Percentiles rank a stretch among this genome's conserved stretches.
These are phyloP conservation scores for Symmetrospora coprosmae DNA, from an alignment of 768 basidiomycete species.

Conservation along the genomic window DNA sequence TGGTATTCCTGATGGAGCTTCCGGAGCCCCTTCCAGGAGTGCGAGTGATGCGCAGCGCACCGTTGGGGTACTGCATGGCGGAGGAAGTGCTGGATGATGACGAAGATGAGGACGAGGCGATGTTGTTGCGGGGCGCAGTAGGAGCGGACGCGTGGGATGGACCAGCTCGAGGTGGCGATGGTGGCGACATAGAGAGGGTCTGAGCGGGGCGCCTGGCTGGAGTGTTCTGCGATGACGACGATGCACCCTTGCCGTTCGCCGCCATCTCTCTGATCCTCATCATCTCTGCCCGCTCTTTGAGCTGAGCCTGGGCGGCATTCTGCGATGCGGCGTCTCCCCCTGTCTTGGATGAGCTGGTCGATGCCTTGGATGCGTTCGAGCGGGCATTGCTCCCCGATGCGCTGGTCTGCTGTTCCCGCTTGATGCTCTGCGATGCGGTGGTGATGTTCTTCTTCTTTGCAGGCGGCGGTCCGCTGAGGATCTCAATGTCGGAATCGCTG, in stretches of 20 bases:
- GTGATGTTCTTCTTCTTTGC: too few species aligned
- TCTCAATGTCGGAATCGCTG: too few species aligned
- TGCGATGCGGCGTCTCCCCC: too few species aligned
- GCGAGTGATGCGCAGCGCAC: not conserved
- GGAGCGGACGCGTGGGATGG: not conserved
- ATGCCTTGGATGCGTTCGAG: too few species aligned
- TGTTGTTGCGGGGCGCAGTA: not conserved
- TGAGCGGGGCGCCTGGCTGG: not conserved
- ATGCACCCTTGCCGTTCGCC: not conserved
- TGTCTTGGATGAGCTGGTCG: too few species aligned
- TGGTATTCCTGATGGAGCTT: not conserved
- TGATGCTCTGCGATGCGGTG: too few species aligned
- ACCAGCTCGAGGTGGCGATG: not conserved
- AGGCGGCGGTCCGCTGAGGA: too few species aligned
- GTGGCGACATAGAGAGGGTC: not conserved
- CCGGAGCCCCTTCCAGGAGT: slow-evolving; percentile 3
- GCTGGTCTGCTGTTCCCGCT: too few species aligned
- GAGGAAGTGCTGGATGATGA: not conserved
- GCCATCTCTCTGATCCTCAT: not conserved
- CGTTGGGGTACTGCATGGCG: not conserved
- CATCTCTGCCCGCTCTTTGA: not conserved
- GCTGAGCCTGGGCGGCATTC: not conserved
- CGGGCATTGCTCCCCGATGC: too few species aligned
- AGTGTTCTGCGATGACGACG: too few species aligned
- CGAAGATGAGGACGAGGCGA: not conserved